These are phyloP conservation scores for Sechiopsis laciniata DNA, from an alignment of 306 rosid species.

Conservation along the genomic window DNA sequence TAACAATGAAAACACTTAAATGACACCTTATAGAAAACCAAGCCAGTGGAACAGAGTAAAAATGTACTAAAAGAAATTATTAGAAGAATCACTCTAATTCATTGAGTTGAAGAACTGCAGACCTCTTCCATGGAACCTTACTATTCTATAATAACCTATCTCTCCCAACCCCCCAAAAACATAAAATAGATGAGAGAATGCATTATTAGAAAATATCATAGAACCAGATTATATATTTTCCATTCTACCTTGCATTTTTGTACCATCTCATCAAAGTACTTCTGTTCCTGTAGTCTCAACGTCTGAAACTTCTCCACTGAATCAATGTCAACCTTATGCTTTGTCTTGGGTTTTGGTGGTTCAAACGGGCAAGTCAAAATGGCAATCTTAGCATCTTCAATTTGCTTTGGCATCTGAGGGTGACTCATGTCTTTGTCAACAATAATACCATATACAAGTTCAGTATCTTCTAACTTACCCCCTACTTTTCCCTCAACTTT, in stretches of 20 bases:
- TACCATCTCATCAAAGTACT: slow-evolving; percentile 97
- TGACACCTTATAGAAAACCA: too few relatives aligned
- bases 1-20: too few relatives aligned
- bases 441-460: slow-evolving; percentile 81
- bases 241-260: slow-evolving; percentile 74
- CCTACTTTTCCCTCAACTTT: slow-evolving; percentile 98
- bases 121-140: not conserved
- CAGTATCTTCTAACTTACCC: slow-evolving; percentile 90
- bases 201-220: not conserved
- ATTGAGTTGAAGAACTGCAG: too few relatives aligned
- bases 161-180: not conserved
- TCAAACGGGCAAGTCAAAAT: slow-evolving; percentile 97
- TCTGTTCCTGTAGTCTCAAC: slow-evolving; percentile 64
- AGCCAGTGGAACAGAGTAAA: not conserved
- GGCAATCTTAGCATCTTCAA: slow-evolving; percentile 88
- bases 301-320: slow-evolving; percentile 94
- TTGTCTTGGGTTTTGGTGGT: slow-evolving; percentile 98
- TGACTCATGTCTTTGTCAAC: slow-evolving; percentile 99
- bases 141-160: not conserved
- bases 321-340: slow-evolving; percentile 98
- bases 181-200: not conserved
- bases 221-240: not conserved
- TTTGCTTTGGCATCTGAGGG: slow-evolving; percentile 97
- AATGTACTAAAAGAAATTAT: not conserved
- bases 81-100: not conserved